Evolutionary conservation across 1,139 yeast genomes (phyloP).

Genomic region (Trichomonascaceae sp.): DNA sequence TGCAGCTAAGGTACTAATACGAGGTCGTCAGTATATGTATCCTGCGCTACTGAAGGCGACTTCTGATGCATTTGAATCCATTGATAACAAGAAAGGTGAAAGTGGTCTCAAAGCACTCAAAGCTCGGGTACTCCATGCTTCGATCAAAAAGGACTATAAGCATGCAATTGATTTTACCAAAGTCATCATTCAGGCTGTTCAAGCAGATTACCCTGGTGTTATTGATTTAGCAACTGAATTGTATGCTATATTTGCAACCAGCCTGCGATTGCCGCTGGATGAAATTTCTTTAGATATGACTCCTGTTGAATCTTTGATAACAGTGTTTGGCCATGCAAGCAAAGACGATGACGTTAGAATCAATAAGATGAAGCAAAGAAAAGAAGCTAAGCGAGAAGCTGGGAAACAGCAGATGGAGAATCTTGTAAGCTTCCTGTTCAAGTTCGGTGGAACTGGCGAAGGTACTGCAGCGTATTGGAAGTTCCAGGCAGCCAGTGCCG

Average conservation of each 20-base stretch:
- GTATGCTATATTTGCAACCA: constrained; percentile 43
- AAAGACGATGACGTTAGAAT: constrained; percentile 37
- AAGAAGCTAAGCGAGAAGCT: constrained; percentile 35
- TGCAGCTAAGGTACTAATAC: constrained; percentile 66
- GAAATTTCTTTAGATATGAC: constrained; percentile 15
- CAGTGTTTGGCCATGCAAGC: constrained; percentile 35
- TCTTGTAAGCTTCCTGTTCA: constrained; percentile 15
- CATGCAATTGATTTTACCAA: constrained; percentile 44
- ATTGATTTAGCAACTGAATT: constrained; percentile 29
- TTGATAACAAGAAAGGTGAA: constrained; percentile 55
- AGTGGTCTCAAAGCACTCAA: constrained; percentile 51
- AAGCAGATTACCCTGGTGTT: constrained; percentile 47
- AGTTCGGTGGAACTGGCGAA: constrained; percentile 4
- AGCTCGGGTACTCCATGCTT: constrained; percentile 36
- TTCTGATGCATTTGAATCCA: constrained; percentile 45
- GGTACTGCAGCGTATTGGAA: constrained; percentile 57
- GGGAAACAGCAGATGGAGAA: constrained; percentile 18
- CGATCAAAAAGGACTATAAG: constrained; percentile 52
- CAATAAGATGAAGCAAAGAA: constrained; percentile 51
- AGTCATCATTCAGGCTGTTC: constrained; percentile 52
- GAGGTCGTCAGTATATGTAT: constrained; percentile 42
- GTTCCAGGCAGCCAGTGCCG: constrained; percentile 47
- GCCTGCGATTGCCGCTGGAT: constrained; percentile 22
- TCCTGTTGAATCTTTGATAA: constrained; percentile 45
- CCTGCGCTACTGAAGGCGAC: constrained; percentile 45